Evolutionary conservation across 140 eudicot genomes (phyloP).

Genomic region (Bidens hawaiensis): DNA sequence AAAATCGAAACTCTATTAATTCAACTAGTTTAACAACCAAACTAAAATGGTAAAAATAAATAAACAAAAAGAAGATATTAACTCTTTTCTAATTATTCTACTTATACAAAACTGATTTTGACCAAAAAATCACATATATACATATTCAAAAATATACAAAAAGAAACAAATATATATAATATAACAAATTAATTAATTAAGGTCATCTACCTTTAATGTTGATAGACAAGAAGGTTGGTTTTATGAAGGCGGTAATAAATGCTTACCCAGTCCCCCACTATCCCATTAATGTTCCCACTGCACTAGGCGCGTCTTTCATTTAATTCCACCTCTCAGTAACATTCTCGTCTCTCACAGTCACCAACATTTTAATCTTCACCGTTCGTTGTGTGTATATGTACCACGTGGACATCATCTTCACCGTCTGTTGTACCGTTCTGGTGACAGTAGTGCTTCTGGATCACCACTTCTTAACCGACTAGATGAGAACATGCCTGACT

Average conservation of each 20-base stretch:
- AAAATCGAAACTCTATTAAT: too few relatives aligned
- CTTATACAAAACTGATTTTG: neutral
- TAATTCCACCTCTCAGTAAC: constrained; percentile 16
- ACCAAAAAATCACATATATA: neutral
- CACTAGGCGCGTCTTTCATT: constrained; percentile 27
- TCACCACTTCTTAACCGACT: constrained; percentile 91
- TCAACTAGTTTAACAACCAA: too few relatives aligned
- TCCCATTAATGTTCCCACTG: constrained; percentile 19
- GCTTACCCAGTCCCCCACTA: constrained; percentile 42
- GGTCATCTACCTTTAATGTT: constrained; percentile 19
- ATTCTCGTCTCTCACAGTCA: constrained; percentile 4
- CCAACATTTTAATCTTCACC: constrained; percentile 21
- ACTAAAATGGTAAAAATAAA: too few relatives aligned
- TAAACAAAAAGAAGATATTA: too few relatives aligned
- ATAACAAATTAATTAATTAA: constrained; percentile 6
- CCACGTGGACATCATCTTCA: constrained; percentile 43
- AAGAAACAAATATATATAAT: too few relatives aligned
- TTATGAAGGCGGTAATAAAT: constrained; percentile 25
- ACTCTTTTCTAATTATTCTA: neutral
- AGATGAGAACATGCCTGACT: constrained; percentile 63
- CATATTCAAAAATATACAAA: neutral
- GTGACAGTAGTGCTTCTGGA: constrained; percentile 93
- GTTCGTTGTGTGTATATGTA: too few relatives aligned
- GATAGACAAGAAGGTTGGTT: constrained; percentile 38
- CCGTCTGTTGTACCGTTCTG: constrained; percentile 77